phyloP scores from a whole-genome alignment of 1,284 basidiomycete genomes.

The Fomitopsis schrenkii region DNA sequence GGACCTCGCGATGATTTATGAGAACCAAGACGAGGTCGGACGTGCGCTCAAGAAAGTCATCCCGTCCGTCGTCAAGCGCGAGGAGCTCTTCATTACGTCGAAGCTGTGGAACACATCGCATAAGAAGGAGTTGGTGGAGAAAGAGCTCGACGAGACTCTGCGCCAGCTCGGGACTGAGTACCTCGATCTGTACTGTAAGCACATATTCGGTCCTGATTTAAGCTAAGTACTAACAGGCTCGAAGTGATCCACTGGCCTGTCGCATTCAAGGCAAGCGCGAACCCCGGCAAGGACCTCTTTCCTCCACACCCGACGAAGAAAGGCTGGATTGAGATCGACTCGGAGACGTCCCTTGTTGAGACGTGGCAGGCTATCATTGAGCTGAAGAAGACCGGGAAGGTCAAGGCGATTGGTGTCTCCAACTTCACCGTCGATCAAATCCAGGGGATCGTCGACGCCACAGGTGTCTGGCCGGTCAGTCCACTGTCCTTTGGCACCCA shows the following conservation, averaged over 20 bases:
- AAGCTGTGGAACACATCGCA: slow-evolving; percentile 79
- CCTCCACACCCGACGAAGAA: slow-evolving; percentile 44
- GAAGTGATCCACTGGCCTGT: slow-evolving; percentile 88
- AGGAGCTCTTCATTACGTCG: slow-evolving; percentile 82
- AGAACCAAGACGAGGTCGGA: slow-evolving; percentile 74
- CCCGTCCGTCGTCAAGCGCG: slow-evolving; percentile 72
- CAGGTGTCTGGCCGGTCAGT: slow-evolving; percentile 63
- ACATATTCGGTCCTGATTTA: too few relatives aligned
- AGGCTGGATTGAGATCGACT: slow-evolving; percentile 51
- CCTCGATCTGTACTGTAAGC: slow-evolving; percentile 67
- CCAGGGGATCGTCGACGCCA: slow-evolving; percentile 68
- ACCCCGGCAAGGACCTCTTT: slow-evolving; percentile 52
- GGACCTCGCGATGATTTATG: slow-evolving; percentile 73
- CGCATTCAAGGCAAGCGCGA: slow-evolving; percentile 43
- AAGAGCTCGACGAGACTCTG: slow-evolving; percentile 76
- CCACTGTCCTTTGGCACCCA: not conserved
- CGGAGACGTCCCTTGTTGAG: slow-evolving; percentile 60
- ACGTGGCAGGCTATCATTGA: slow-evolving; percentile 76
- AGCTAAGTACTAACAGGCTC: slow-evolving; percentile 26
- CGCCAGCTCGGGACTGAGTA: slow-evolving; percentile 68
- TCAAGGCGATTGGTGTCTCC: slow-evolving; percentile 68
- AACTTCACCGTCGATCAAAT: slow-evolving; percentile 75
- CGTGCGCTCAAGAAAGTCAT: slow-evolving; percentile 75
- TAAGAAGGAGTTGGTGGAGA: slow-evolving; percentile 57
- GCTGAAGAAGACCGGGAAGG: slow-evolving; percentile 49